Evolutionary conservation across 805 yeast genomes (phyloP).

Genomic region (Starmerella scarabaei): DNA sequence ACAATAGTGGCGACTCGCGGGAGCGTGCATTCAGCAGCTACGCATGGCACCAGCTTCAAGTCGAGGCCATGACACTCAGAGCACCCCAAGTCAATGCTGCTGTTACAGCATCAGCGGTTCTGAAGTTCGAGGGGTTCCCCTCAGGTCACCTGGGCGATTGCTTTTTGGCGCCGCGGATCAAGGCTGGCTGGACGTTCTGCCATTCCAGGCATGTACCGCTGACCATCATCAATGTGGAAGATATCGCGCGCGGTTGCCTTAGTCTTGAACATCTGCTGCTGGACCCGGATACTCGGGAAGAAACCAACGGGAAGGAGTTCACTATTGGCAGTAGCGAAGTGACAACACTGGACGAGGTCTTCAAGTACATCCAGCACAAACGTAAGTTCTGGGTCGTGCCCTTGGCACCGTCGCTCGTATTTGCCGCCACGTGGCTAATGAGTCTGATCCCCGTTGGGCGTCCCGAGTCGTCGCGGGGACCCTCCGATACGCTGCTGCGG

Average conservation of each 20-base stretch:
- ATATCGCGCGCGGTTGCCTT: conserved; percentile 34
- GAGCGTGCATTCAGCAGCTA: conserved; percentile 21
- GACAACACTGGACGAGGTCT: conserved; percentile 20
- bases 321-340: conserved; percentile 17
- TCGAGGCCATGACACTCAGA: conserved; percentile 16
- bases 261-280: conserved; percentile 24
- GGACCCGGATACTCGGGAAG: conserved; percentile 17
- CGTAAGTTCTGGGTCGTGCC: conserved; percentile 12
- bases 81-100: background rate
- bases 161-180: conserved; percentile 20
- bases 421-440: conserved; percentile 14
- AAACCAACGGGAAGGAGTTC: conserved; percentile 12
- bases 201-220: conserved; percentile 22
- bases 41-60: conserved; percentile 23
- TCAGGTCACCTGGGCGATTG: conserved; percentile 24
- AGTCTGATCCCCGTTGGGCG: conserved; percentile 10
- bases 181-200: conserved; percentile 13
- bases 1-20: conserved; percentile 1
- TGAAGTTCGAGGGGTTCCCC: conserved; percentile 22
- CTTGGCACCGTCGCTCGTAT: conserved; percentile 20
- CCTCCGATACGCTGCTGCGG: conserved; percentile 14
- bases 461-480: conserved; percentile 5
- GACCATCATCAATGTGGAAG: conserved; percentile 26
- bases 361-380: conserved; percentile 13
- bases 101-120: conserved; percentile 14